These are phyloP conservation scores for Beta vulgaris DNA, from an alignment of 148 eudicot genomes.

Conservation along the genomic window DNA sequence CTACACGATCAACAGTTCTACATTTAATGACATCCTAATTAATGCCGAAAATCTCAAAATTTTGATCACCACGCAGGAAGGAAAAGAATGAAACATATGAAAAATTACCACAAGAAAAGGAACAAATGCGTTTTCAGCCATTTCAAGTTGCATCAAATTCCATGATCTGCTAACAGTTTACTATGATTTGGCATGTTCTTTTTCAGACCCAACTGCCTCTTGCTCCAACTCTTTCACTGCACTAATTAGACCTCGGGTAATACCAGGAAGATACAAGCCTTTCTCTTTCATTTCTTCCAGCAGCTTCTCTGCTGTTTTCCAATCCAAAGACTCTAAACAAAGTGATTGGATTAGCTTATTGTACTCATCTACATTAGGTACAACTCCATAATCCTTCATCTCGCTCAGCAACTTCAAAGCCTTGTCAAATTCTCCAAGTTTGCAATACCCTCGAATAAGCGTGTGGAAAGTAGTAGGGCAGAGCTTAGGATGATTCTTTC, in stretches of 20 bases:
- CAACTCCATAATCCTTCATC: constrained; percentile 69
- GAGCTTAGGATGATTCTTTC: constrained; percentile 57
- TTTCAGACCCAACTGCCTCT: constrained; percentile 37
- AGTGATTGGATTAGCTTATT: constrained; percentile 79
- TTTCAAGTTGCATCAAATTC: too few species aligned
- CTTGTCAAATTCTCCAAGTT: constrained; percentile 64
- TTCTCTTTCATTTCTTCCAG: constrained; percentile 58
- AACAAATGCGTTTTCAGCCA: constrained; percentile 6
- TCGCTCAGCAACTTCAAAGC: constrained; percentile 63
- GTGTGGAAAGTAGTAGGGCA: constrained; percentile 61
- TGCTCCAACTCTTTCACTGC: constrained; percentile 70
- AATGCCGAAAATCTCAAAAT: not conserved
- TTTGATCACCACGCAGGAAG: constrained; percentile 1
- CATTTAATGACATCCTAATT: not conserved
- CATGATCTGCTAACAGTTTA: too few species aligned
- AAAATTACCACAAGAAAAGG: constrained; percentile 20
- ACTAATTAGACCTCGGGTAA: constrained; percentile 58
- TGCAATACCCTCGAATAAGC: constrained; percentile 81
- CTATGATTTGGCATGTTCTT: constrained; percentile 36
- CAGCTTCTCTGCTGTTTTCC: constrained; percentile 74
- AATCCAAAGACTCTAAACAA: constrained; percentile 82
- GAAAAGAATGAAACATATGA: constrained; percentile 15
- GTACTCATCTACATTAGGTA: constrained; percentile 72
- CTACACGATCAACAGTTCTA: not conserved
- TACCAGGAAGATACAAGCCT: constrained; percentile 67